A percentile compares a stretch with the other conserved stretches of the same genome.
Conservation (phyloP, 306 rosid genomes). For the Dicorynia guianensis region DNA sequence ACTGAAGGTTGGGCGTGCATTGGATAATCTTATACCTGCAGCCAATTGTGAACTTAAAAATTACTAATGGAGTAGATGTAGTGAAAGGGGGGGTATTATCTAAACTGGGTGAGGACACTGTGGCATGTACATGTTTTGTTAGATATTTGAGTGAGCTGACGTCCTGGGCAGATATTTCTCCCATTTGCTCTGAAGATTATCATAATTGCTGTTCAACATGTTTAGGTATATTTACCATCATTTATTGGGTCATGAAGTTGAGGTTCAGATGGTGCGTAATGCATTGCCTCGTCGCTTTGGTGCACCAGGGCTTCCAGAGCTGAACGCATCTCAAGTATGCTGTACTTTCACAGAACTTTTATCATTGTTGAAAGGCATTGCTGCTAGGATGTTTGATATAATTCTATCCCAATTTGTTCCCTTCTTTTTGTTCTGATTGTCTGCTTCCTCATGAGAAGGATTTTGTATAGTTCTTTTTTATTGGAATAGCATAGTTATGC, state of each 20-base stretch:
- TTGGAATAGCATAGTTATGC: neutral
- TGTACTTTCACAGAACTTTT: conserved; percentile 33
- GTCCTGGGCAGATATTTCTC: neutral
- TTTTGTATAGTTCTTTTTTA: neutral
- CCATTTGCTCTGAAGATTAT: neutral
- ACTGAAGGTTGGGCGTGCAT: neutral
- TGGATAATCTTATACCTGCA: conserved; percentile 16
- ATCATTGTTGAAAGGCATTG: neutral
- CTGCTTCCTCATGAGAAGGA: neutral
- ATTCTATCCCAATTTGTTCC: conserved; percentile 1
- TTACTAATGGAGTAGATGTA: neutral
- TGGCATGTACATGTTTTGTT: conserved; percentile 29
- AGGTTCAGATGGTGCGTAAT: conserved; percentile 99
- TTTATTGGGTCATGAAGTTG: conserved; percentile 97
- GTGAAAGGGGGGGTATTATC: neutral
- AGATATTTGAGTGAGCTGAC: no score
- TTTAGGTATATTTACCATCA: conserved; percentile 95
- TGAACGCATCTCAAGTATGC: conserved; percentile 97
- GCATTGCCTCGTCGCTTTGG: conserved; percentile 98
- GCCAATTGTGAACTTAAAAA: conserved; percentile 16
- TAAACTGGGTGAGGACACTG: conserved; percentile 1
- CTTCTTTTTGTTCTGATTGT: neutral
- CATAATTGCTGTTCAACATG: conserved; percentile 34
- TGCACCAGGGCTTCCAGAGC: conserved; percentile 99
- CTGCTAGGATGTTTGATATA: conserved; percentile 5